These are phyloP conservation scores for Dothistroma pini DNA, from an alignment of 2,329 filamentous ascomycete species.

Conservation along the genomic window DNA sequence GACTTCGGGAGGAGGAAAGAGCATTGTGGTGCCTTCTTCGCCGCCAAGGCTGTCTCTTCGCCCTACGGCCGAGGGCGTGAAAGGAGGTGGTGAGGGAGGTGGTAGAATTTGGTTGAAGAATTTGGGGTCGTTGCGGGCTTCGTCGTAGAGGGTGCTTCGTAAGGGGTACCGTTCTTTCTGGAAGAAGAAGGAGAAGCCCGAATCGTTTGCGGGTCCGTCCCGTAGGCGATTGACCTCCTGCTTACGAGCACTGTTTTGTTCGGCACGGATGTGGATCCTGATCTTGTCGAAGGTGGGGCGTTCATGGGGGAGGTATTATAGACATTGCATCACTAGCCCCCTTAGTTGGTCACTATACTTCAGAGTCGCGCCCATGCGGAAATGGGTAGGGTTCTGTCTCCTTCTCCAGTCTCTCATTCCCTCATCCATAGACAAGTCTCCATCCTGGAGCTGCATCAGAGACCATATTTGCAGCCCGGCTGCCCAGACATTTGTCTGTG, in stretches of 20 bases:
- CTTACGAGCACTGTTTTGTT: background rate
- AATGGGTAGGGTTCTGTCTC: background rate
- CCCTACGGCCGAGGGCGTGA: background rate
- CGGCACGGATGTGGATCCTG: background rate
- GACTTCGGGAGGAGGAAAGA: background rate
- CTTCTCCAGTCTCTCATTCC: background rate
- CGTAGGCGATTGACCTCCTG: background rate
- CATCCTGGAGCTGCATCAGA: background rate
- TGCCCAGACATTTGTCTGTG: background rate
- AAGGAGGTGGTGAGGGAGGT: background rate
- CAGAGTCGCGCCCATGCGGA: background rate
- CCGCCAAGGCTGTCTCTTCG: background rate
- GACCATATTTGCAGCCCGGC: background rate
- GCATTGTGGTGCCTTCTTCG: background rate
- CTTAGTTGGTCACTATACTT: background rate
- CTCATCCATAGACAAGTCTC: background rate
- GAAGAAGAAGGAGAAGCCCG: background rate
- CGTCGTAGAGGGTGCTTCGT: background rate
- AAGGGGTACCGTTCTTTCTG: background rate
- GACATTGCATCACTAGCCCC: background rate
- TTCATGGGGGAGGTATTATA: slow-evolving; percentile 3
- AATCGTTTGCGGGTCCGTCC: background rate
- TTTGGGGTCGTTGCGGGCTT: background rate
- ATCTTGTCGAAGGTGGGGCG: background rate
- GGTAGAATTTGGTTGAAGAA: background rate